Conservation (phyloP, 2,329 filamentous ascomycete species). For the Sclerotinia borealis region DNA sequence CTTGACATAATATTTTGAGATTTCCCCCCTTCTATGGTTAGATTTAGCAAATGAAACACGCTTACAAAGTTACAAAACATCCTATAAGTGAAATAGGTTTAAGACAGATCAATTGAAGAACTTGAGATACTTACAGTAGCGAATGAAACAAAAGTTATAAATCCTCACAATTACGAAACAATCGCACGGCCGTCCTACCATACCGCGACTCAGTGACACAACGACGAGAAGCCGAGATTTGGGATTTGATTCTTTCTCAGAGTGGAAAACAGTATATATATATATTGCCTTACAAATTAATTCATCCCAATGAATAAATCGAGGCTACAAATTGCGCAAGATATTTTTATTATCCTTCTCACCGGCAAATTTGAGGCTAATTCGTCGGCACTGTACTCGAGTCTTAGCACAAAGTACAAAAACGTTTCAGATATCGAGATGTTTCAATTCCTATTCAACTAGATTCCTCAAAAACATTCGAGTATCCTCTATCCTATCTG, state of each 20-base stretch:
- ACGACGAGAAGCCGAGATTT: background rate
- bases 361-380: background rate
- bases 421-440: background rate
- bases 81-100: background rate
- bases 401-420: background rate
- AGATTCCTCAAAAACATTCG: background rate
- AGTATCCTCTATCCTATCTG: background rate
- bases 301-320: background rate
- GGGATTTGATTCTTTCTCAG: background rate
- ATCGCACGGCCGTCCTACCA: background rate
- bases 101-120: background rate
- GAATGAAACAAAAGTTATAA: background rate
- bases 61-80: background rate
- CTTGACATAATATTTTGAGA: background rate
- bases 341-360: background rate
- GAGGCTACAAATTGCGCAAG: background rate
- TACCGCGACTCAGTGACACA: background rate
- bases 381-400: background rate
- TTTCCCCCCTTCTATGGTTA: background rate
- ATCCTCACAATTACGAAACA: background rate
- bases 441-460: background rate
- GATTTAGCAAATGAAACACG: background rate
- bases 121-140: background rate
- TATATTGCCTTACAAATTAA: background rate
- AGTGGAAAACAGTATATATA: background rate